Evolutionary conservation across 805 yeast species (phyloP), one percentile per base, ranked within the genome.

Genomic region (Metschnikowia colocasiae): DNA sequence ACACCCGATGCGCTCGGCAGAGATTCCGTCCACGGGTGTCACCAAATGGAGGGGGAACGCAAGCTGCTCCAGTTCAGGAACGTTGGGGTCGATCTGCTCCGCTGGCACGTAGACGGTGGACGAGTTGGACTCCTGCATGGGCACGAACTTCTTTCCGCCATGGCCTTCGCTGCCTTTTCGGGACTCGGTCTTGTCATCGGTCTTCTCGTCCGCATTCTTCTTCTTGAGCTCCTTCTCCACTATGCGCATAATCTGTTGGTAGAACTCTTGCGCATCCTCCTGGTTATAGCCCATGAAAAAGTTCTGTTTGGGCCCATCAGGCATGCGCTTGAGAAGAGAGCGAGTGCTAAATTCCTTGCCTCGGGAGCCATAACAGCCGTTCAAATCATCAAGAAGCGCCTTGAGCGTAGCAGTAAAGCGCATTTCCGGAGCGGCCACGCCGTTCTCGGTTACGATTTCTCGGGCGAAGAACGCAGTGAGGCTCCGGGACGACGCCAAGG

Each of bases 241-340:
- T 47, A 84, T 80, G 35, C 78, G 74, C 75, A 87, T 72, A 2
- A 86, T 76, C 43, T 83, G 75, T 62, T 91, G 97, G 69, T 91
- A 91, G 59, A 91, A 91, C 63, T 91, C 98, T 65, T 91, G 97
- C 0, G 97, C 97, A 68, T 91, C 98, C 64, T 91, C 97, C 67
- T 91, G 98, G 59, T 87, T 89, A 61, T 88, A 88, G 1, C 97
- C 94, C 46, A 81, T 66, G 56, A 90, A 81, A 50, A 89, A 78
- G 60, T 83, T 84, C 59, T 82, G 85, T 55, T 82, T 83, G 12
- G 94, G 91, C 0, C 88, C 86, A 59, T 85, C 84, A 4, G 85
- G 78, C 88, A 87, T 84, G 4, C 79, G 77, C 58, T 78, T 82
- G 44, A 86, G 63, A 38, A 87, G 64, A 13, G 74, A 73, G 47